Percentiles rank a stretch among this genome's conserved stretches.
These are phyloP conservation scores for Phytophthora macrochlamydospora DNA, from an alignment of 352 stramenopile species.

Conservation along the genomic window DNA sequence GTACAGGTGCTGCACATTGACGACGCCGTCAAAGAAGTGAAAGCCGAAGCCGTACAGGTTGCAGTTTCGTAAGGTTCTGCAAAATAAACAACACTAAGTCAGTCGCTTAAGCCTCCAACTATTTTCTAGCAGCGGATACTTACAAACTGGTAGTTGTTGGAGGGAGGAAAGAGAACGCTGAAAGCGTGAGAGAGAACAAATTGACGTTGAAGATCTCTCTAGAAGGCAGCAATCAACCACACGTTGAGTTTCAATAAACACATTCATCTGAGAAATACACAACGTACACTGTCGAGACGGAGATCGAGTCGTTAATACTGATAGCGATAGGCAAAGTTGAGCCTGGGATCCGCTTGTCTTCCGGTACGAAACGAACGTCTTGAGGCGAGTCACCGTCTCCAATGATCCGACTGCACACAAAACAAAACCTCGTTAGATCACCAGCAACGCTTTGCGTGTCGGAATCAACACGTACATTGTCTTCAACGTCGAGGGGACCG, in stretches of 20 bases:
- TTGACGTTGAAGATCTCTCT: constrained; percentile 46
- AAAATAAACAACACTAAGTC: neutral
- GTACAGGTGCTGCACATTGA: constrained; percentile 38
- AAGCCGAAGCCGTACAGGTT: constrained; percentile 42
- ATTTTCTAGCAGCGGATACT: neutral
- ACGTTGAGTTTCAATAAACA: neutral
- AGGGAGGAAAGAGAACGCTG: constrained; percentile 31
- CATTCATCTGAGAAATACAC: neutral
- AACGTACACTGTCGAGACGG: constrained; percentile 36
- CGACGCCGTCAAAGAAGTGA: constrained; percentile 40
- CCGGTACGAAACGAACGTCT: constrained; percentile 29
- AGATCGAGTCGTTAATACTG: constrained; percentile 8
- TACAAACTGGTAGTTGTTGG: constrained; percentile 35
- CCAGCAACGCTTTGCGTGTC: neutral
- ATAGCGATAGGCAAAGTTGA: constrained; percentile 29
- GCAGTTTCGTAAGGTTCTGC: constrained; percentile 48
- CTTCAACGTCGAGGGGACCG: constrained; percentile 30
- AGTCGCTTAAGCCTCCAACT: neutral
- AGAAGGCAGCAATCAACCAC: neutral
- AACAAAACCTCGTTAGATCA: neutral
- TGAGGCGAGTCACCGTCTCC: constrained; percentile 24
- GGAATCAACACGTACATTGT: constrained; percentile 25
- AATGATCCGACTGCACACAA: constrained; percentile 27
- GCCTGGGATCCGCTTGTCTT: constrained; percentile 31
- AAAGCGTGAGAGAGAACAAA: constrained; percentile 34